Conservation (phyloP, 345 rosid genomes). For the Camelina sativa region DNA sequence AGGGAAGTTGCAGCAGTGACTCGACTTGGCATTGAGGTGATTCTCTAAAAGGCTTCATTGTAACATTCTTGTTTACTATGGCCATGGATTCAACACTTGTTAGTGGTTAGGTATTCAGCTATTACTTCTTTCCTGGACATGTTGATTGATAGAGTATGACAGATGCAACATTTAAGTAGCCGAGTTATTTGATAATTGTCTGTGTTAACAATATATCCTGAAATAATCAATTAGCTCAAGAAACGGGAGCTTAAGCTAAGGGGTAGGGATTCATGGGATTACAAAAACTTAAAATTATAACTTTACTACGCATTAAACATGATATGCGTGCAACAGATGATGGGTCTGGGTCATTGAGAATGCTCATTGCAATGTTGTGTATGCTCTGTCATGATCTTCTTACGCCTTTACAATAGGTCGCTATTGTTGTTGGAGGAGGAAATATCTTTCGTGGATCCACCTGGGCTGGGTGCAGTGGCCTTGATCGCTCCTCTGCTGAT, state of each 20-base stretch:
- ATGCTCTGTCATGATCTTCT: conserved; percentile 19
- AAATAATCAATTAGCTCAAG: neutral
- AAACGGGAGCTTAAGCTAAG: neutral
- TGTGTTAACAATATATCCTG: too few relatives aligned
- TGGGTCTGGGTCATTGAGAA: conserved; percentile 19
- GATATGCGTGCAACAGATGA: neutral
- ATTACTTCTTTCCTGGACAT: conserved; percentile 5
- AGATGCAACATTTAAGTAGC: neutral
- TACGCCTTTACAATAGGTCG: conserved; percentile 58
- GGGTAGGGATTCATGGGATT: neutral
- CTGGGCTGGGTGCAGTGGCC: conserved; percentile 96
- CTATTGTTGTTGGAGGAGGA: conserved; percentile 96
- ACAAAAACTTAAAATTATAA: too few relatives aligned
- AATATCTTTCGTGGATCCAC: conserved; percentile 93
- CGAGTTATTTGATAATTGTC: neutral
- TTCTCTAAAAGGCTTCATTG: neutral
- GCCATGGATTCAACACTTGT: neutral
- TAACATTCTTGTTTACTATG: too few relatives aligned
- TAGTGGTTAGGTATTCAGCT: neutral
- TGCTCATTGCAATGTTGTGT: neutral
- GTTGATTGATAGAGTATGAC: conserved; percentile 8
- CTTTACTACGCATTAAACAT: too few relatives aligned
- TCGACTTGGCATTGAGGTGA: conserved; percentile 89
- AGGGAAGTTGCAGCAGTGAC: conserved; percentile 94
- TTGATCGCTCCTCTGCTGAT: conserved; percentile 98